Evolutionary conservation across 371 early-diverging fungal species (phyloP).

Genomic region (Scutellospora calospora): DNA sequence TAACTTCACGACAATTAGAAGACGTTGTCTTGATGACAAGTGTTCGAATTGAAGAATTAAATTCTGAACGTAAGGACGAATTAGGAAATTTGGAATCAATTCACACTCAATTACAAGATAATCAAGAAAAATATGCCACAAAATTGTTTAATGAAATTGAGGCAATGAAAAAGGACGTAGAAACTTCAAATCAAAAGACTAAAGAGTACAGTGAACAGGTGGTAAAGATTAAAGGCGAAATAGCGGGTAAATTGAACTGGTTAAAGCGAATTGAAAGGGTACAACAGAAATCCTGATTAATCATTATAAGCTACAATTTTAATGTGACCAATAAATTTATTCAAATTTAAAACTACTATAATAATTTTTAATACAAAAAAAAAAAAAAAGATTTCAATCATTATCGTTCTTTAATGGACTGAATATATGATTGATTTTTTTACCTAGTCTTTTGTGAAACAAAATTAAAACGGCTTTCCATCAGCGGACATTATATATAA

Average conservation of each 20-base stretch:
- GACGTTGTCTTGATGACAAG: constrained; percentile 41
- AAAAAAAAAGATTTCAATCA: too few relatives aligned
- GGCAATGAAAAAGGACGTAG: constrained; percentile 31
- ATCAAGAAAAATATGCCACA: constrained; percentile 41
- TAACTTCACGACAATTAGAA: constrained; percentile 28
- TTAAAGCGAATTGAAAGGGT: constrained; percentile 28
- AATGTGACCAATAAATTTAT: too few relatives aligned
- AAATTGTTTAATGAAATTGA: constrained; percentile 38
- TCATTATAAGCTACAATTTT: too few relatives aligned
- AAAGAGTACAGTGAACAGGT: constrained; percentile 37
- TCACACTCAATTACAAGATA: constrained; percentile 32
- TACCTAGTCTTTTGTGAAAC: too few relatives aligned
- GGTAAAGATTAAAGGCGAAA: constrained; percentile 42
- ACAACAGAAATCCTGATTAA: background rate
- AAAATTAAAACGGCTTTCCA: too few relatives aligned
- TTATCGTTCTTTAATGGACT: too few relatives aligned
- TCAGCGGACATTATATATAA: too few relatives aligned
- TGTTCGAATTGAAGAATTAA: constrained; percentile 40
- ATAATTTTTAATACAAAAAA: too few relatives aligned
- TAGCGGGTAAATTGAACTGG: constrained; percentile 42
- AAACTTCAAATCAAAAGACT: constrained; percentile 16
- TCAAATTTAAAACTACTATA: too few relatives aligned
- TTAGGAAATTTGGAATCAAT: constrained; percentile 23
- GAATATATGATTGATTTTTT: too few relatives aligned
- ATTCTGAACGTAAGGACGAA: constrained; percentile 19